phyloP scores from a whole-genome alignment of 331 rosid genomes.

The Saraca asoca region DNA sequence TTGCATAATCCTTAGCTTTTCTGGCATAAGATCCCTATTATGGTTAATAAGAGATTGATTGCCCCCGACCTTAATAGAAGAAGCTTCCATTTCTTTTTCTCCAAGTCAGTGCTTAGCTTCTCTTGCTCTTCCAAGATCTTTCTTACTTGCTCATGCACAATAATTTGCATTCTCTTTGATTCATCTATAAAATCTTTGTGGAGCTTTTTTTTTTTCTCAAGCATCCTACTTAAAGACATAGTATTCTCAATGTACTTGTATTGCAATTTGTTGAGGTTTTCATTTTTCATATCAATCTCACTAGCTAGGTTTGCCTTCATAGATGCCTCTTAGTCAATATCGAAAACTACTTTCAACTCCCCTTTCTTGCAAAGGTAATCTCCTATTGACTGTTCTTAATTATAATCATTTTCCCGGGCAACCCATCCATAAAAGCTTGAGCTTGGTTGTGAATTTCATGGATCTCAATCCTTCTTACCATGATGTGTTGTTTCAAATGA shows the following conservation, averaged over 20 bases:
- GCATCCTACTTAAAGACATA: constrained; percentile 56
- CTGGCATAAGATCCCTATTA: too few species aligned
- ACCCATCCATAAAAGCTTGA: constrained; percentile 55
- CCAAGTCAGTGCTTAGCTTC: too few species aligned
- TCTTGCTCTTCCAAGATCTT: too few species aligned
- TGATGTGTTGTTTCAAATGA: too few species aligned
- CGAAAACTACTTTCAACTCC: constrained; percentile 50
- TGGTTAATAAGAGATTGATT: too few species aligned
- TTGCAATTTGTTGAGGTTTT: constrained; percentile 47
- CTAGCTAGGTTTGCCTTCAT: constrained; percentile 51
- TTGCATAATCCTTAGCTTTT: too few species aligned
- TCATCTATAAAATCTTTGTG: constrained; percentile 53
- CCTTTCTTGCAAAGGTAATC: constrained; percentile 56
- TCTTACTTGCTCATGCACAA: constrained; percentile 49
- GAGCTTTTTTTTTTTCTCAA: constrained; percentile 54
- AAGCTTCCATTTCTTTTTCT: too few species aligned
- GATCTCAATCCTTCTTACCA: constrained; percentile 48
- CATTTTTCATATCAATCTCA: constrained; percentile 49
- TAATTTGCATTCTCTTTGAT: constrained; percentile 50
- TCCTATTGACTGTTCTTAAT: constrained; percentile 48
- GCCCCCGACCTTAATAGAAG: too few species aligned
- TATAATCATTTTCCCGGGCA: constrained; percentile 55
- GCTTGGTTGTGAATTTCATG: constrained; percentile 27
- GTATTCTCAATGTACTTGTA: constrained; percentile 55
- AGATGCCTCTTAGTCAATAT: constrained; percentile 52